phyloP scores from a whole-genome alignment of 192 early-diverging fungal genomes.

The Phlyctochytrium planicorne region DNA sequence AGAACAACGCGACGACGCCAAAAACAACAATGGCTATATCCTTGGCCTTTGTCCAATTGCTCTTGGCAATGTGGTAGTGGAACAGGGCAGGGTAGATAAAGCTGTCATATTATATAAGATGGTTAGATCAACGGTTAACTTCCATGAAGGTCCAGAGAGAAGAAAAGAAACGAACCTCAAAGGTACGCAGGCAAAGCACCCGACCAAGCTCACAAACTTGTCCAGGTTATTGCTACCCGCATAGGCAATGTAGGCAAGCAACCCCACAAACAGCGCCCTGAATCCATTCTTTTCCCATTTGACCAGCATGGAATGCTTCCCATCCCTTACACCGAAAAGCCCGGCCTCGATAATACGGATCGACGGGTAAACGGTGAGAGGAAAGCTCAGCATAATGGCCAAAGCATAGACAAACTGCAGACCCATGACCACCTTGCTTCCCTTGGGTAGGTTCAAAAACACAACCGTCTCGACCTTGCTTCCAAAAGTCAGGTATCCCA shows the following conservation, averaged over 20 bases:
- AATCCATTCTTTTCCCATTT: conserved; percentile 88
- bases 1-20: conserved; percentile 70
- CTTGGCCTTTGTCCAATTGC: conserved; percentile 34
- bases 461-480: conserved; percentile 80
- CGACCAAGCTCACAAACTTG: conserved; percentile 80
- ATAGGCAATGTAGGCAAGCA: conserved; percentile 73
- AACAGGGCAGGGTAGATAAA: conserved; percentile 89
- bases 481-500: conserved; percentile 86
- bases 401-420: conserved; percentile 86
- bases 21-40: conserved; percentile 67
- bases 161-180: conserved; percentile 29
- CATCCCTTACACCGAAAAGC: conserved; percentile 70
- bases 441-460: conserved; percentile 82
- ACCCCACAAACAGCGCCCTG: conserved; percentile 64
- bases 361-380: conserved; percentile 88
- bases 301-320: conserved; percentile 72
- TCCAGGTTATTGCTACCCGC: conserved; percentile 74
- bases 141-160: not conserved
- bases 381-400: conserved; percentile 92
- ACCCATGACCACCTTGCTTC: conserved; percentile 57
- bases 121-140: no score
- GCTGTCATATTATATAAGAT: conserved; percentile 22
- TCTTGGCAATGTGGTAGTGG: conserved; percentile 58
- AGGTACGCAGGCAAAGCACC: conserved; percentile 75
- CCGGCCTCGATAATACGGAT: conserved; percentile 90